Base-by-base conservation (phyloP, 805 yeast genomes). In the Schwanniomyces sp. region DNA sequence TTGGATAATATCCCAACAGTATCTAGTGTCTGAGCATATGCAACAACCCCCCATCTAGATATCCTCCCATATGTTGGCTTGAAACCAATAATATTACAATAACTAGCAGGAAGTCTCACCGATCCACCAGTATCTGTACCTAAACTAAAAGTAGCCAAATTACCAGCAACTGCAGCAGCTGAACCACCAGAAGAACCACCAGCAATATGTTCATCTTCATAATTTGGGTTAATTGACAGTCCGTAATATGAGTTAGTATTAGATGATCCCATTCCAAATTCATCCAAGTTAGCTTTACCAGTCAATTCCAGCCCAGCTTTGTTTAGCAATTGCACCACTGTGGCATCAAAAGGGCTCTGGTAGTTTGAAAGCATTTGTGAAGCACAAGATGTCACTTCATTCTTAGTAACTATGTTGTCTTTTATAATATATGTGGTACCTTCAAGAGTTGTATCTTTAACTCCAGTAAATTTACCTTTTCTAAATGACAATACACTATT, bases 51-150 rank as follows among this genome's bases (percentile, higher is more conserved):
- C 84, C 89, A 85, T 47, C 99, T 72, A 0, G 97, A 91, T 2
- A 94, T 71, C 34, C 96, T 75, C 0, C 99, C 99, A 63, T 94
- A 94, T 0, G 94, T 78, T 0, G 99, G 99, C 64, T 94, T 94
- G 70, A 90, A 90, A 1, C 99, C 99, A 27, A 81, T 69, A 0
- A 86, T 76, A 1, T 91, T 88, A 54, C 92, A 85, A 63, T 86
- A 90, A 16, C 96, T 85, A 1, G 96, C 95, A 0, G 99, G 99
- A 17, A 89, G 71, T 51, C 99, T 76, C 0, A 94, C 89, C 0
- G 97, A 90, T 0, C 99, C 99, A 5, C 99, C 99, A 0, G 99
- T 94, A 58, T 94, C 99, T 0, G 98, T 88, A 0, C 99, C 99
- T 32, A 94, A 66, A 1, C 96, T 80, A 56, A 88, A 83, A 60